Base-by-base conservation (phyloP, 2,329 filamentous ascomycete genomes). In the Ceratocystis colombiana region DNA sequence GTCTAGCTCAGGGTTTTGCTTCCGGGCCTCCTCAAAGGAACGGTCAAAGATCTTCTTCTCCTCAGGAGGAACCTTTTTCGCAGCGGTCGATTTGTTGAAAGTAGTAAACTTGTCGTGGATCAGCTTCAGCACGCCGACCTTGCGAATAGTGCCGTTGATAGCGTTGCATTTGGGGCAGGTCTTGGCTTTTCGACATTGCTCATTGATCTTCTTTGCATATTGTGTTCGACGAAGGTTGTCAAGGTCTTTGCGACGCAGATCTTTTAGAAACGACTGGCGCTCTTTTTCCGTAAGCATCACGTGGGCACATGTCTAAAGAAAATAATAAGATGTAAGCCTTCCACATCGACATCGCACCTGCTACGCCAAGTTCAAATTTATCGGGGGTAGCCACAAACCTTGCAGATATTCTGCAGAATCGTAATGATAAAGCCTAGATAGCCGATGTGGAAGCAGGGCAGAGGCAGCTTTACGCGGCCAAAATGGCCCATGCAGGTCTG, bases 321-420 rank as follows among this genome's bases (percentile, higher is more conserved):
- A 44, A 28, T 41, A 15, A 5, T 33, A 22, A 41, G 33, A 53
- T 22, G 37, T 61, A 6, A 61, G 28, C 44, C 30, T 61, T 53
- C 66, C 30, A 10, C 55, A 41, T 1, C 37, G 37, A 15, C 10
- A 41, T 41, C 10, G 10, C 37, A 15, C 1, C 37, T 41, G 37
- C 37, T 41, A 15, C 37, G 37, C 37, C 37, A 41, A 41, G 37
- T 15, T 41, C 37, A 15, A 41, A 15, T 41, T 0, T 5, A 12
- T 15, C 4, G 37, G 37, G 37, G 37, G 37, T 30, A 45, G n/a
- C 10, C 30, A 62, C 73, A 55, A 73, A 82, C 77, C 73, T 96
- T 99, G 85, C 94, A 99, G 70, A 99, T 95, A 72, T 94, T 88
- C 74, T 97, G 92, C 28, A 99, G 81, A 66, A 96, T 92, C 57